Base-by-base conservation (phyloP, 768 basidiomycete genomes). In the Harrya chromipes region DNA sequence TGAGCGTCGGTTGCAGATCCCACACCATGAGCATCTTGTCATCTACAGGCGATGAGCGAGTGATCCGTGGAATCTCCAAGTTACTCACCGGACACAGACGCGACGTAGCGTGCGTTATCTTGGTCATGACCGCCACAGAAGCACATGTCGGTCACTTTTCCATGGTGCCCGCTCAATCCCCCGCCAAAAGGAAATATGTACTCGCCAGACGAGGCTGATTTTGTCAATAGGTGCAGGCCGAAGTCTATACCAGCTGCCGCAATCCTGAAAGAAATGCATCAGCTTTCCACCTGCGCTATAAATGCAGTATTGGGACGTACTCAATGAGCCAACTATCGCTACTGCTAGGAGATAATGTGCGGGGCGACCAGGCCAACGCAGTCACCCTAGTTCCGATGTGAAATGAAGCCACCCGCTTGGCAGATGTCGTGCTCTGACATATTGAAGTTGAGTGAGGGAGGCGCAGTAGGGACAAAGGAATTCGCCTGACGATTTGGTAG, bases 21-120 rank as follows among this genome's bases (percentile, higher is more conserved):
- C 90, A 91, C 7, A 91, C 81, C 81, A 90, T 85, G 34, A 90
- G 77, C 78, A 86, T 85, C 63, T 82, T 87, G 69, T 91, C 90
- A 57, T 90, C 88, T 88, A 53, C 6, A 36, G 29, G 40, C 33
- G 14, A 36, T 54, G 39, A 55, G 48, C 21, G 44, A 31, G 23
- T 21, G 2, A 52, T 23, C 26, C 12, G 20, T 24, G 40, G 21
- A 46, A 26, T 36, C 12, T 29, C 16, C 21, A 26, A 19, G 12
- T 36, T 14, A 44, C 69, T 49, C 60, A 83, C 89, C 88, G 48
- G 89, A 88, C 24, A 89, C 85, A 10, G 88, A 87, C 8, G 87
- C 90, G 51, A 92, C 78, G 67, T 90, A 89, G 55, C 86, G 78
- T 38, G 77, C 72, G 55, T 76, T 79, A 57, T 89, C 86, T 54